Base-by-base conservation (phyloP, 805 yeast genomes). In the Danielia oregonensis region DNA sequence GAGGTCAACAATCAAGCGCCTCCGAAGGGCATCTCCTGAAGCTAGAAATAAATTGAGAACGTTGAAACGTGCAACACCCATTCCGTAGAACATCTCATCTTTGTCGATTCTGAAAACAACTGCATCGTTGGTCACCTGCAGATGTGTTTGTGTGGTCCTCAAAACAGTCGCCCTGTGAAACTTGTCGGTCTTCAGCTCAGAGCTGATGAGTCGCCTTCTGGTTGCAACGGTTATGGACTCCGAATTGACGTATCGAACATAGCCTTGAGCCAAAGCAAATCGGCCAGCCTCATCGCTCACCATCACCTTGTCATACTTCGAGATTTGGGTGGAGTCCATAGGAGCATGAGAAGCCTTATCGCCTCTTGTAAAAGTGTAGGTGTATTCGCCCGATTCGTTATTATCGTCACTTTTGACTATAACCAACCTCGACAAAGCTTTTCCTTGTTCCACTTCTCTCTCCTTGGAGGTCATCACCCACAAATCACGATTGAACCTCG, bases 261-360 rank as follows among this genome's bases (percentile, higher is more conserved):
- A 57, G 0, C 95, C 96, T 32, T 68, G 68, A 1, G 87, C 78
- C 16, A 89, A 49, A 0, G 86, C 83, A 55, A 81, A 81, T 53
- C 83, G 86, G 1, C 95, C 95, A 0, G 55, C 40, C 47, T 86
- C 94, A 54, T 85, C 95, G 51, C 96, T 87, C 1, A 88, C 63
- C 11, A 83, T 67, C 1, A 89, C 72, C 25, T 77, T 65, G 51
- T 89, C 96, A 42, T 73, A 68, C 24, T 68, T 63, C 0, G 63
- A 33, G 2, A 87, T 48, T 38, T 82, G 86, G 0, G 81, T 61
- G 2, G 51, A 29, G 23, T 55, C 54, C 39, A 63, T 36, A 6
- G 63, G 33, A 10, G 7, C 33, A 11, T 18, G 14, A 2, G 33
- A n/a, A 4, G 36, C 5, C 37, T 30, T 31, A 9, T 26, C 34